A percentile compares a stretch with the other conserved stretches of the same genome.
These are phyloP conservation scores for Pythium plurisporium DNA, from an alignment of 352 stramenopile species.

Conservation along the genomic window DNA sequence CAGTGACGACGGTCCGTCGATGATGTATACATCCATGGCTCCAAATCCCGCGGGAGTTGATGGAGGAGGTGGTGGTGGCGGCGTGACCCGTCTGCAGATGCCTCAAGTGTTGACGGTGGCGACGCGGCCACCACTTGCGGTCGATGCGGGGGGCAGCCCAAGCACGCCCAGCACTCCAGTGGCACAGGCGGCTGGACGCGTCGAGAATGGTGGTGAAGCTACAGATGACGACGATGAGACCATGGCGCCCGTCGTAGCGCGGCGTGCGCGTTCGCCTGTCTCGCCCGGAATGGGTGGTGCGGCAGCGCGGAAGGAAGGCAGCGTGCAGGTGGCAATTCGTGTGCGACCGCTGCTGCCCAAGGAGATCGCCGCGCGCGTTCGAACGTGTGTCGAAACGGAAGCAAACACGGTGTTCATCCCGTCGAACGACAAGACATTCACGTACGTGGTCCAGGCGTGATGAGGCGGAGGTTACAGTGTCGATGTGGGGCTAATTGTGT, in stretches of 20 bases:
- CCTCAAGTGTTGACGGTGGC: constrained; percentile 8
- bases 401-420: constrained; percentile 36
- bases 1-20: neutral
- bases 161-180: neutral
- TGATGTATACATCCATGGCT: constrained; percentile 14
- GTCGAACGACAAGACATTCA: constrained; percentile 50
- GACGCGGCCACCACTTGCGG: constrained; percentile 6
- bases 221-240: neutral
- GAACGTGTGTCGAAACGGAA: constrained; percentile 37
- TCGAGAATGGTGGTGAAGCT: neutral
- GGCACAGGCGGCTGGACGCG: neutral
- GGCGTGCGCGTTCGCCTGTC: neutral
- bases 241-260: neutral
- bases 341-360: constrained; percentile 76
- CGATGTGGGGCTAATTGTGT: neutral
- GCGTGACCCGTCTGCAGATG: constrained; percentile 12
- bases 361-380: constrained; percentile 52
- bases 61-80: neutral
- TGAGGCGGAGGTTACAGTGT: neutral
- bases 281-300: too few relatives aligned
- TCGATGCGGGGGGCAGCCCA: neutral
- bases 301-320: constrained; percentile 58
- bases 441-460: constrained; percentile 29
- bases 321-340: constrained; percentile 72
- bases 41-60: neutral